Conservation (phyloP, 371 early-diverging fungal species). For the Zopfochytrium polystomum region DNA sequence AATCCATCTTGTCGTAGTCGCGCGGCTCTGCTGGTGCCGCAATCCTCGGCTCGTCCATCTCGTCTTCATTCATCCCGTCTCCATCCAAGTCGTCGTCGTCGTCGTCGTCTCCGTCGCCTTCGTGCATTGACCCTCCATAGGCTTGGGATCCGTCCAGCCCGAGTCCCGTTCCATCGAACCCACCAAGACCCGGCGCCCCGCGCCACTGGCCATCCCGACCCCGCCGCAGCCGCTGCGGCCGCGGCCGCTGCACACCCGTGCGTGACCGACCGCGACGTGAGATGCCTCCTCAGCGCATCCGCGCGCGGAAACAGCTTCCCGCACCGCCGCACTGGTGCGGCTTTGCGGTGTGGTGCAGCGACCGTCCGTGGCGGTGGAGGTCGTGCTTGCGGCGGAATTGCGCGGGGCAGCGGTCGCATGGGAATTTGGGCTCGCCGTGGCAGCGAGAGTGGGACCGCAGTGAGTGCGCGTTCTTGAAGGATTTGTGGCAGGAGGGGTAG, state of each 20-base stretch:
- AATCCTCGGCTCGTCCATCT: no score
- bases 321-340: conserved; percentile 10
- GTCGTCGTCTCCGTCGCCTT: not conserved
- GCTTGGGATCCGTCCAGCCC: not conserved
- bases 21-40: no score
- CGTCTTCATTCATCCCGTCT: no score
- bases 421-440: conserved; percentile 8
- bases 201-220: not conserved
- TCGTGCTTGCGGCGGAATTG: conserved; percentile 20
- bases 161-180: not conserved
- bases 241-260: conserved; percentile 4
- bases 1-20: no score
- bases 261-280: not conserved
- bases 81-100: no score
- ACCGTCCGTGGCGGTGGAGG: conserved; percentile 17
- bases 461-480: not conserved
- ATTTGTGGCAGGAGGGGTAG: conserved; percentile 11
- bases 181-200: not conserved
- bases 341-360: conserved; percentile 3
- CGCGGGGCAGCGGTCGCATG: conserved; percentile 12
- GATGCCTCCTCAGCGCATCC: conserved; percentile 19
- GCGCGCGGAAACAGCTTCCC: conserved; percentile 12
- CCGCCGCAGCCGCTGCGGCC: not conserved
- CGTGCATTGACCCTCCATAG: not conserved
- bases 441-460: conserved; percentile 16